These are phyloP conservation scores for Aspergillus sp. DNA, from an alignment of 2,329 filamentous ascomycete species.

Conservation along the genomic window DNA sequence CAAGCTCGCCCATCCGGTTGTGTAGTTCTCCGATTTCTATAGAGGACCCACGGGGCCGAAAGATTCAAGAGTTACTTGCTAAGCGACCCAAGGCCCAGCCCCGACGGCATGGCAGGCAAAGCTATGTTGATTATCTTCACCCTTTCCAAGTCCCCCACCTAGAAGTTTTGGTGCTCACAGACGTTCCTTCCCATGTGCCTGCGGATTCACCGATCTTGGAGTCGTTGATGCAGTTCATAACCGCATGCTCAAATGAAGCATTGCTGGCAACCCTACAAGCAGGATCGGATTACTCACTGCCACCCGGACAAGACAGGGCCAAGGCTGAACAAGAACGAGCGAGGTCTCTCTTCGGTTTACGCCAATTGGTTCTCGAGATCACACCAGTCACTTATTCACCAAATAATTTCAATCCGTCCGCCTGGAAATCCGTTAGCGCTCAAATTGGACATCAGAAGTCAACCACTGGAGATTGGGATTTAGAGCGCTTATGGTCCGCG, in stretches of 20 bases:
- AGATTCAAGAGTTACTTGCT: conserved; percentile 38
- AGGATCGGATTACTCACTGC: conserved; percentile 57
- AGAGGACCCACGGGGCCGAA: conserved; percentile 29
- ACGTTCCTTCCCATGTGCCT: conserved; percentile 50
- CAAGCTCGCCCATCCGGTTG: conserved; percentile 12
- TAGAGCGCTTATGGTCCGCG: conserved; percentile 60
- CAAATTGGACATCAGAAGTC: conserved; percentile 52
- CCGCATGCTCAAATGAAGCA: conserved; percentile 56
- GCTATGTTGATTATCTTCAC: conserved; percentile 44
- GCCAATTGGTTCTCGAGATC: conserved; percentile 58
- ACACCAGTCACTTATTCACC: conserved; percentile 31
- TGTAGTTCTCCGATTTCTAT: conserved; percentile 20
- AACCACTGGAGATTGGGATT: conserved; percentile 59
- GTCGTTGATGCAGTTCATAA: conserved; percentile 55
- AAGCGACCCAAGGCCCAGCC: conserved; percentile 37
- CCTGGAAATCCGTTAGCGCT: conserved; percentile 45
- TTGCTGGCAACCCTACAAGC: conserved; percentile 54
- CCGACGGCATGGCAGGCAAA: conserved; percentile 27
- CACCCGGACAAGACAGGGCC: conserved; percentile 55
- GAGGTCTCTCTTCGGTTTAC: conserved; percentile 54
- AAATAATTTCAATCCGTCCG: conserved; percentile 16
- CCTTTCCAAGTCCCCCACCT: conserved; percentile 57
- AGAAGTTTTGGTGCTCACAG: conserved; percentile 56
- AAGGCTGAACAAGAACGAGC: conserved; percentile 51
- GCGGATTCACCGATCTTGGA: conserved; percentile 42